Evolutionary conservation across 768 basidiomycete genomes (phyloP).

Genomic region (Flagelloscypha sp.): DNA sequence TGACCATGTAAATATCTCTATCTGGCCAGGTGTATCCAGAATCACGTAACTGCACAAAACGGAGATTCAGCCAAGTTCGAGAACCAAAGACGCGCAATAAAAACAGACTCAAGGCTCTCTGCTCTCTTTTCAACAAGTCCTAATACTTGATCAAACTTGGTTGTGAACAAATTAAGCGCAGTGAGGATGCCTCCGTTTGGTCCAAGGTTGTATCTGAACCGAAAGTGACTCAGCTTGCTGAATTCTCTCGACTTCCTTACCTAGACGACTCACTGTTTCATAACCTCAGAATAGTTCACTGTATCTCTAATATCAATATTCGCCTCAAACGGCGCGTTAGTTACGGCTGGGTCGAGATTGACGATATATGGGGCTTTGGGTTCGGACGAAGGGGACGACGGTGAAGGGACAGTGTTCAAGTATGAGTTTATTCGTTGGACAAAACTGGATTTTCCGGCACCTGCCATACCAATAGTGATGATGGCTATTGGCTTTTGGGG

Average conservation of each 20-base stretch:
- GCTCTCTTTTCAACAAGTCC: constrained; percentile 85
- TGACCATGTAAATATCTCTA: constrained; percentile 99
- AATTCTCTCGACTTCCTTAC: no score
- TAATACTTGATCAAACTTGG: constrained; percentile 97
- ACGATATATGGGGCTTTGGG: constrained; percentile 98
- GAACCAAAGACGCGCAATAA: neutral
- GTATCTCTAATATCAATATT: constrained; percentile 99
- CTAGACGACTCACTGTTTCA: constrained; percentile 92
- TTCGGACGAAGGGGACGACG: no score
- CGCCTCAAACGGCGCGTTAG: constrained; percentile 84
- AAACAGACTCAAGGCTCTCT: constrained; percentile 69
- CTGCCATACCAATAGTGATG: constrained; percentile 93
- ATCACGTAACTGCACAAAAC: constrained; percentile 67
- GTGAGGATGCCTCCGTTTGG: constrained; percentile 98
- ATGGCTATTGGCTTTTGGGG: constrained; percentile 69
- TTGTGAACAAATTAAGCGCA: constrained; percentile 94
- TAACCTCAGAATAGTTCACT: constrained; percentile 94
- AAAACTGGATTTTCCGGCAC: constrained; percentile 95
- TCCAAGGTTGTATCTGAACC: constrained; percentile 88
- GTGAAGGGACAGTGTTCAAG: constrained; percentile 62
- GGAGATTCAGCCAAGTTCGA: constrained; percentile 4
- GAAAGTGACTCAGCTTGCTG: no score
- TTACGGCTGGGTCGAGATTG: constrained; percentile 95
- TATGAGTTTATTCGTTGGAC: constrained; percentile 92
- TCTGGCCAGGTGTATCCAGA: constrained; percentile 96